phyloP scores from a whole-genome alignment of 345 rosid genomes.

The Salix brachista region DNA sequence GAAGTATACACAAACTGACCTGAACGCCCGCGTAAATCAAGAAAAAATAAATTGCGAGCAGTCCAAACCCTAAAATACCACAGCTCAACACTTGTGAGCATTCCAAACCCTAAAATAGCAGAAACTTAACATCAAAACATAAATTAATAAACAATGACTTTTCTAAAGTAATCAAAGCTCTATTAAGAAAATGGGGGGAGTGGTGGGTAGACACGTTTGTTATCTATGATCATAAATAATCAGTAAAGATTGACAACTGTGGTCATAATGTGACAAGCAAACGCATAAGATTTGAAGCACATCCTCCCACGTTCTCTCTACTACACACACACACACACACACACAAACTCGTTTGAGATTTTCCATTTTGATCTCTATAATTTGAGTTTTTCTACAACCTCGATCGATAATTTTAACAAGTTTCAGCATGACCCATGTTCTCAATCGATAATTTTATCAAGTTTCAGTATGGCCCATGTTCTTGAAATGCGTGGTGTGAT shows the following conservation, averaged over 20 bases:
- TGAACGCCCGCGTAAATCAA: rapidly evolving
- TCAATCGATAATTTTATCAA: too few species aligned
- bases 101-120: too few species aligned
- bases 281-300: not conserved
- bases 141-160: not conserved
- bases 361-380: too few species aligned
- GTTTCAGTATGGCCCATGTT: too few species aligned
- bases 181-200: rapidly evolving
- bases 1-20: too few species aligned
- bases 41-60: too few species aligned
- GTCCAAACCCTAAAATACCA: too few species aligned
- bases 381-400: not conserved
- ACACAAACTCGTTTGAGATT: not conserved
- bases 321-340: not conserved
- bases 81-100: too few species aligned
- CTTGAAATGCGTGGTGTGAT: too few species aligned
- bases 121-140: not conserved
- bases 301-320: not conserved
- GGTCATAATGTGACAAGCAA: not conserved
- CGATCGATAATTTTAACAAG: too few species aligned
- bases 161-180: not conserved
- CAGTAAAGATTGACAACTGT: not conserved
- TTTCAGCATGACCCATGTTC: too few species aligned
- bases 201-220: not conserved
- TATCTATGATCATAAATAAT: too few species aligned